These are phyloP conservation scores for Ogataea pilisensis DNA, from an alignment of 805 yeast species.

Conservation along the genomic window DNA sequence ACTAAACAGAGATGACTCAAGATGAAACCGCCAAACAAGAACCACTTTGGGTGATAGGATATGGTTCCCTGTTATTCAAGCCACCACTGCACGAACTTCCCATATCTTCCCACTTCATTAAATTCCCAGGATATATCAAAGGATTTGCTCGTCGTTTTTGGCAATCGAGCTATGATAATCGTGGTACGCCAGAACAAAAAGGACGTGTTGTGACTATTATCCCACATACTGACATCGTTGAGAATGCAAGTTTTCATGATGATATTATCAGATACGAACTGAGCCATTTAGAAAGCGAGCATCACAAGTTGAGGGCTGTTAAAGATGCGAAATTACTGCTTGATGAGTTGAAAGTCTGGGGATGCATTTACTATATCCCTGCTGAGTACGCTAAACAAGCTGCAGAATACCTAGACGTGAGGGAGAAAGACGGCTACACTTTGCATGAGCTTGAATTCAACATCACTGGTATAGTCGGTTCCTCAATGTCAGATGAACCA, in stretches of 20 bases:
- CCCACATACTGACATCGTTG: conserved; percentile 49
- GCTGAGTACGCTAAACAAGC: conserved; percentile 60
- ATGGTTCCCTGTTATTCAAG: conserved; percentile 84
- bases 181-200: conserved; percentile 83
- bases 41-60: conserved; percentile 81
- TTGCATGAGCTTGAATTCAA: conserved; percentile 63
- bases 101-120: conserved; percentile 24
- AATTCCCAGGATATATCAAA: conserved; percentile 63
- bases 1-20: conserved; percentile 1
- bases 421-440: conserved; percentile 90
- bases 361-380: conserved; percentile 79
- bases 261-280: conserved; percentile 36
- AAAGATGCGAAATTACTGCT: conserved; percentile 23
- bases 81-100: conserved; percentile 70
- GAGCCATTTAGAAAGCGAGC: conserved; percentile 9
- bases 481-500: conserved; percentile 1
- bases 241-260: conserved; percentile 35
- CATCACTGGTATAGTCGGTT: conserved; percentile 29
- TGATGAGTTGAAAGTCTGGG: conserved; percentile 59
- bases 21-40: conserved; percentile 9
- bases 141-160: conserved; percentile 85
- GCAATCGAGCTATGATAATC: conserved; percentile 87
- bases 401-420: conserved; percentile 62
- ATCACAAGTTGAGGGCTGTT: conserved; percentile 11
- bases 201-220: conserved; percentile 87